Conservation (phyloP, 1,284 basidiomycete species). For the Pholiota adiposa region DNA sequence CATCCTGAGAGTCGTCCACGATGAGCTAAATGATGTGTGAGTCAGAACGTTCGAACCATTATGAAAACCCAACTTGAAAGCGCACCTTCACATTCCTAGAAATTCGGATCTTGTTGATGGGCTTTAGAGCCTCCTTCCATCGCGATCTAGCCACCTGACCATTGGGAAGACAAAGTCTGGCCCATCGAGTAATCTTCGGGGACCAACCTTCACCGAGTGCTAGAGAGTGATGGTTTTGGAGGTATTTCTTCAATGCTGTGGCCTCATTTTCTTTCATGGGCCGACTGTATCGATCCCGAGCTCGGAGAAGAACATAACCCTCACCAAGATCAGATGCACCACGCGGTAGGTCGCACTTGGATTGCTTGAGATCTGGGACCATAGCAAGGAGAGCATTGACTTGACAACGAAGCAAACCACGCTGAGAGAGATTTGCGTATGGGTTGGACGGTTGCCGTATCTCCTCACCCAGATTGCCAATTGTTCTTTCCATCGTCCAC, state of each 20-base stretch:
- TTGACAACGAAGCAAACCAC: slow-evolving; percentile 27
- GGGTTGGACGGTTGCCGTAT: neutral
- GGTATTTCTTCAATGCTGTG: slow-evolving; percentile 15
- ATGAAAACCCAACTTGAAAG: neutral
- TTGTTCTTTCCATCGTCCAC: neutral
- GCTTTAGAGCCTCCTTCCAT: slow-evolving; percentile 34
- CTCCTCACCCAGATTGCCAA: neutral
- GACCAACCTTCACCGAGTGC: neutral
- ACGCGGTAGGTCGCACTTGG: slow-evolving; percentile 13
- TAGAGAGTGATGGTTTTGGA: slow-evolving; percentile 11
- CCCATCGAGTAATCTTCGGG: slow-evolving; percentile 27
- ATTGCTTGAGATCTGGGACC: slow-evolving; percentile 27
- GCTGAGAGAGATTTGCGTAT: slow-evolving; percentile 33
- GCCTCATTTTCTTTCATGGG: slow-evolving; percentile 18
- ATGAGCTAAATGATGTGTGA: slow-evolving; percentile 2
- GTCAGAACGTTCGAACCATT: neutral
- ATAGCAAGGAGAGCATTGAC: slow-evolving; percentile 32
- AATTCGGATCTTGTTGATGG: slow-evolving; percentile 26
- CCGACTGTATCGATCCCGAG: slow-evolving; percentile 19
- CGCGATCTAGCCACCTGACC: slow-evolving; percentile 34
- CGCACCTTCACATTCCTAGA: slow-evolving; percentile 7
- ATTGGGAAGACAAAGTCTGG: slow-evolving; percentile 31
- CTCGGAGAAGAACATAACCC: slow-evolving; percentile 28
- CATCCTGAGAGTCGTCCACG: neutral
- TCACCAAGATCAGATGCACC: slow-evolving; percentile 23